Conservation (phyloP, 768 basidiomycete genomes). For the Serendipita sp. region DNA sequence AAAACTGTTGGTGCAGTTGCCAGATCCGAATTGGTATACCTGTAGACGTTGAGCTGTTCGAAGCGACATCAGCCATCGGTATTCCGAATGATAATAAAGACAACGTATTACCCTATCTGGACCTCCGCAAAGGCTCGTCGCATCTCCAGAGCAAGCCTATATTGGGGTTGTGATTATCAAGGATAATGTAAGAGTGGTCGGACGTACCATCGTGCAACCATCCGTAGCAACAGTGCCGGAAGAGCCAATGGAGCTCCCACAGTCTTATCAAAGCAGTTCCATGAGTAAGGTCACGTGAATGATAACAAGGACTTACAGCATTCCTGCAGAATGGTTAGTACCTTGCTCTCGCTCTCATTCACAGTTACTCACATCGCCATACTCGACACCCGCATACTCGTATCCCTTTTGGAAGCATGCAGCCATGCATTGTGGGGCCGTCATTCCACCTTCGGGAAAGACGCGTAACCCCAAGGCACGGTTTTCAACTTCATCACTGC, state of each 20-base stretch:
- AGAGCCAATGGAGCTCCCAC: constrained; percentile 30
- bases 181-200: constrained; percentile 24
- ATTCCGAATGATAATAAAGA: too few relatives aligned
- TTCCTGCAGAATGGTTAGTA: too few relatives aligned
- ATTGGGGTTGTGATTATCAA: neutral
- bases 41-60: constrained; percentile 37
- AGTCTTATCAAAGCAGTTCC: constrained; percentile 22
- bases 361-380: constrained; percentile 17
- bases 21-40: constrained; percentile 38
- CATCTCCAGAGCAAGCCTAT: neutral
- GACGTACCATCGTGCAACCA: constrained; percentile 51
- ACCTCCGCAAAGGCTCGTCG: constrained; percentile 36
- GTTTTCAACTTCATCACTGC: neutral
- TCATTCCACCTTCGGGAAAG: constrained; percentile 27
- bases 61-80: too few relatives aligned
- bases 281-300: too few relatives aligned
- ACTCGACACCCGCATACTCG: constrained; percentile 29
- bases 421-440: constrained; percentile 31
- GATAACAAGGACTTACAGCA: too few relatives aligned
- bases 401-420: constrained; percentile 30
- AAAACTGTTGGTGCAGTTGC: constrained; percentile 20
- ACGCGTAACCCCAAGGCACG: neutral
- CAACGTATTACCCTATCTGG: constrained; percentile 27
- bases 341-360: too few relatives aligned
- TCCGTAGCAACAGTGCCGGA: constrained; percentile 29